A percentile compares a stretch with the other conserved stretches of the same genome.
These are phyloP conservation scores for Rhodomyrtus tomentosa DNA, from an alignment of 345 rosid species.

Conservation along the genomic window DNA sequence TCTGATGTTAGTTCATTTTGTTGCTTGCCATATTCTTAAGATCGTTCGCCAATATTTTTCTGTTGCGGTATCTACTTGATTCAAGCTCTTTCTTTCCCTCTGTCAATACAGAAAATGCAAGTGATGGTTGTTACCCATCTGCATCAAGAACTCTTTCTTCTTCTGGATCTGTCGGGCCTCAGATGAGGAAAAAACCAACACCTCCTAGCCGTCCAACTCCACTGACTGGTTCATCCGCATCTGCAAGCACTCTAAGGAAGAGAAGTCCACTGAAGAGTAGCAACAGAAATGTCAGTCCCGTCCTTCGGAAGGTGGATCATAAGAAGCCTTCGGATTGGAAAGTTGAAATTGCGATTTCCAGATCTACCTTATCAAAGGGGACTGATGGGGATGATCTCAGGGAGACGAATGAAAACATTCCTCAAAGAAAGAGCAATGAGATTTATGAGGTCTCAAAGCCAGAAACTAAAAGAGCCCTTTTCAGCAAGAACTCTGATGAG, in stretches of 20 bases:
- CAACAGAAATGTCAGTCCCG: slow-evolving; percentile 29
- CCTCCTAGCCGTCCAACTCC: slow-evolving; percentile 31
- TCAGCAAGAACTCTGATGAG: slow-evolving; percentile 35
- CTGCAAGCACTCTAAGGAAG: slow-evolving; percentile 34
- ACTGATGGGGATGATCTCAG: slow-evolving; percentile 12
- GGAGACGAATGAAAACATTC: slow-evolving; percentile 15
- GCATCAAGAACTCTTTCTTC: slow-evolving; percentile 31
- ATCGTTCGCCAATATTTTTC: neutral
- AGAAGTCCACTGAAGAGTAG: slow-evolving; percentile 29
- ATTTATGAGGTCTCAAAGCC: slow-evolving; percentile 16
- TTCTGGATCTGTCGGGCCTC: slow-evolving; percentile 6
- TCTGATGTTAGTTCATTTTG: neutral
- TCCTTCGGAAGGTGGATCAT: slow-evolving; percentile 19
- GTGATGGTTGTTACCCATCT: slow-evolving; percentile 32
- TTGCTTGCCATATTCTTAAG: neutral
- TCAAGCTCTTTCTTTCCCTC: neutral
- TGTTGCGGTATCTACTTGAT: neutral
- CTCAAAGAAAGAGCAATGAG: slow-evolving; percentile 9
- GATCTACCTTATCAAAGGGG: slow-evolving; percentile 12
- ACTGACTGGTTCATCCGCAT: slow-evolving; percentile 25
- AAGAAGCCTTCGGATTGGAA: slow-evolving; percentile 52
- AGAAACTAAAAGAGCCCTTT: slow-evolving; percentile 34
- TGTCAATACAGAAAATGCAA: slow-evolving; percentile 36
- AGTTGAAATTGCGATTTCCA: slow-evolving; percentile 29
- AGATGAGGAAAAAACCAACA: slow-evolving; percentile 23